A percentile compares a stretch with the other conserved stretches of the same genome.
Conservation (phyloP, 192 early-diverging fungal species). For the Nowakowskiella sp. region DNA sequence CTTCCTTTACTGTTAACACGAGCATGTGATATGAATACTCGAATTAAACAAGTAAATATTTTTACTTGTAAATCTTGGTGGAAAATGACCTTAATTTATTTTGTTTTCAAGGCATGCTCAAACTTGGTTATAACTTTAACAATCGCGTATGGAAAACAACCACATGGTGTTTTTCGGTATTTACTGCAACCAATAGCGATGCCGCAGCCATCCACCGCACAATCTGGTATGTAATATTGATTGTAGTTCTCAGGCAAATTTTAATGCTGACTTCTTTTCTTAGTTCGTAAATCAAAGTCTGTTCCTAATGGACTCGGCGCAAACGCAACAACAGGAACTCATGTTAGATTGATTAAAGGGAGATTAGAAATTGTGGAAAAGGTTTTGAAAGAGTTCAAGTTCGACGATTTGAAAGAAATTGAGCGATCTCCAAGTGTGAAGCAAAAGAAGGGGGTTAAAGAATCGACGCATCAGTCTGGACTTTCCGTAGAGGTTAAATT, state of each 20-base stretch:
- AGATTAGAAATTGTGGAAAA: not conserved
- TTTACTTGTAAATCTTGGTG: slow-evolving; percentile 1
- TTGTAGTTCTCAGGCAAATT: too few relatives aligned
- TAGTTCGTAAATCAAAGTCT: too few relatives aligned
- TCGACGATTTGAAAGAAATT: not conserved
- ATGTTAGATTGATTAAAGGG: not conserved
- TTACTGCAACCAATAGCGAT: slow-evolving; percentile 40
- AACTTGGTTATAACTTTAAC: slow-evolving; percentile 42
- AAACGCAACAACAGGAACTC: not conserved
- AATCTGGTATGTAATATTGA: slow-evolving; percentile 40
- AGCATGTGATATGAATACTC: slow-evolving; percentile 47
- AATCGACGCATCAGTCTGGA: slow-evolving; percentile 26
- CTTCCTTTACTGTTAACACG: slow-evolving; percentile 43
- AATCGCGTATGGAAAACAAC: slow-evolving; percentile 37
- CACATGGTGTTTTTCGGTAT: slow-evolving; percentile 43
- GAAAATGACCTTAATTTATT: not conserved
- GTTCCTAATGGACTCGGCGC: not conserved
- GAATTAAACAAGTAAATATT: slow-evolving; percentile 34
- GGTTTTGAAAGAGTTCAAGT: not conserved
- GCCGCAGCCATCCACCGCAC: slow-evolving; percentile 32
- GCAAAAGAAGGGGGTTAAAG: slow-evolving; percentile 11
- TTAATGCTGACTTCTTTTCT: too few relatives aligned
- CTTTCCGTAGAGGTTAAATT: slow-evolving; percentile 37
- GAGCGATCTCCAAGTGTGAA: not conserved
- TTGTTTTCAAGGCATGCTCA: slow-evolving; percentile 16